Percentiles rank a stretch among this genome's conserved stretches.
phyloP scores from a whole-genome alignment of 495 filamentous ascomycete species.

The Talaromyces wortmannii region DNA sequence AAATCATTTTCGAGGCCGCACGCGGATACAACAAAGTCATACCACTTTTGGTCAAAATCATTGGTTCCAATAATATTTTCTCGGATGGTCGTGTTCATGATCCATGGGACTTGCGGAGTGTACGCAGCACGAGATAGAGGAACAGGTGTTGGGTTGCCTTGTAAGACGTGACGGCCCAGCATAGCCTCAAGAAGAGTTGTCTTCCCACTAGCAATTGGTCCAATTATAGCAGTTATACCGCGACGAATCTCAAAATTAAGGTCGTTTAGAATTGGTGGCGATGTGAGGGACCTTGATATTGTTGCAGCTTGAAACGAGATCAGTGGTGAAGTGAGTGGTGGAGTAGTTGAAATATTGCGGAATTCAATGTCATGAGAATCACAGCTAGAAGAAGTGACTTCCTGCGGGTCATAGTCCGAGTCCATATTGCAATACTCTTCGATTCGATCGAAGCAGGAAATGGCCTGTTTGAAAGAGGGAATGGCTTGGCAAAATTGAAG shows the following conservation, averaged over 20 bases:
- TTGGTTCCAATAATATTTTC: too few species aligned
- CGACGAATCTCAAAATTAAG: constrained; percentile 17
- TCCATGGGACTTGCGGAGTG: too few species aligned
- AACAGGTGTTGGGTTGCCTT: too few species aligned
- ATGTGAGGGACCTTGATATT: neutral
- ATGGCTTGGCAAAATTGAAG: constrained; percentile 17
- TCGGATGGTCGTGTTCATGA: too few species aligned
- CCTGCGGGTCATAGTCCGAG: neutral
- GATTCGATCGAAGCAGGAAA: constrained; percentile 23
- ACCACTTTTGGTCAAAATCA: too few species aligned
- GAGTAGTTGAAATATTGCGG: neutral
- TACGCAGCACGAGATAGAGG: too few species aligned
- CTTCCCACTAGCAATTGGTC: constrained; percentile 27
- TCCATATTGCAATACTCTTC: constrained; percentile 11
- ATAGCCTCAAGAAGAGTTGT: constrained; percentile 7
- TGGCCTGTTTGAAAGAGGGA: constrained; percentile 9
- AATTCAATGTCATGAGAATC: too few species aligned
- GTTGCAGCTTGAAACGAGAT: neutral
- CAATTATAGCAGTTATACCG: constrained; percentile 26
- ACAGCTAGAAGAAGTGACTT: too few species aligned
- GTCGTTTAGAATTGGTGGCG: constrained; percentile 2
- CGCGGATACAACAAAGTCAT: too few species aligned
- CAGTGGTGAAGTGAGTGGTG: neutral
- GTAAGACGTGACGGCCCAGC: neutral
- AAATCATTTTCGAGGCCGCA: too few species aligned